Conservation (phyloP, 1,284 basidiomycete species). For the Apiotrichum veenhuisii region DNA sequence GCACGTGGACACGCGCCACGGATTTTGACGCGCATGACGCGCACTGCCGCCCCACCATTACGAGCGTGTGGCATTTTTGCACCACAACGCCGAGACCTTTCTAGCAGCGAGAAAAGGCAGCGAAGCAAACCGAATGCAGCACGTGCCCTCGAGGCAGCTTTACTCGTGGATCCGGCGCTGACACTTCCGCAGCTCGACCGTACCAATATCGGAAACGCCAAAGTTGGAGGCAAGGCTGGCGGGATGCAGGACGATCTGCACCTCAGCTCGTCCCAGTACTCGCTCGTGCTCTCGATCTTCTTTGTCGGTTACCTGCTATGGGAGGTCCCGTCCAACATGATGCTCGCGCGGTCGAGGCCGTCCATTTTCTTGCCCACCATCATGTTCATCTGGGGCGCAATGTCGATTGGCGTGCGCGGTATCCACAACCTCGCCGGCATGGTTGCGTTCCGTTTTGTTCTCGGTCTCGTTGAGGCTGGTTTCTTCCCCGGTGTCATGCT, state of each 20-base stretch:
- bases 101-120: too few relatives aligned
- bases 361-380: conserved; percentile 42
- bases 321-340: conserved; percentile 49
- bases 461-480: conserved; percentile 45
- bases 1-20: too few relatives aligned
- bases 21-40: too few relatives aligned
- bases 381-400: conserved; percentile 38
- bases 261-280: conserved; percentile 37
- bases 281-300: conserved; percentile 48
- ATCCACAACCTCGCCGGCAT: conserved; percentile 44
- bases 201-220: conserved; percentile 36
- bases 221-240: conserved; percentile 38
- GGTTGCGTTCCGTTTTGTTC: conserved; percentile 45
- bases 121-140: too few relatives aligned
- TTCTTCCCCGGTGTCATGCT: conserved; percentile 47
- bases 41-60: too few relatives aligned
- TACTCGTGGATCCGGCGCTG: neutral
- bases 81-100: too few relatives aligned
- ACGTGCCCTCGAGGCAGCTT: too few relatives aligned
- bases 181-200: conserved; percentile 29
- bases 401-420: conserved; percentile 44
- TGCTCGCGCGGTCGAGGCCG: conserved; percentile 40
- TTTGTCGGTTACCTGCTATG: conserved; percentile 38
- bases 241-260: conserved; percentile 47
- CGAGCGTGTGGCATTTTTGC: too few relatives aligned